These are phyloP conservation scores for Penicillium bovifimosum DNA, from an alignment of 495 filamentous ascomycete genomes.

Conservation along the genomic window DNA sequence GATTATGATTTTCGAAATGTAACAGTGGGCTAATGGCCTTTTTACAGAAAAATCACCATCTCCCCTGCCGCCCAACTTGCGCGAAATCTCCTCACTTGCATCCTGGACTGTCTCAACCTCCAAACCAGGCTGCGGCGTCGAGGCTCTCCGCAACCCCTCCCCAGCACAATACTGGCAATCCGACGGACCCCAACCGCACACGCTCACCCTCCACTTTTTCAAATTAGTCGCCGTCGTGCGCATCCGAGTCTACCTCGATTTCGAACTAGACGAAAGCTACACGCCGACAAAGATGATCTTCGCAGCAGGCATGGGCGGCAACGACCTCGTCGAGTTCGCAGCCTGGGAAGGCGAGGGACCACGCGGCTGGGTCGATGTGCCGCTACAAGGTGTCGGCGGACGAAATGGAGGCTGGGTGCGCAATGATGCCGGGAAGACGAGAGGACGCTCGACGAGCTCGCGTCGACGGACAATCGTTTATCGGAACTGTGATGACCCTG, in stretches of 20 bases:
- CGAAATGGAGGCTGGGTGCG: conserved; percentile 38
- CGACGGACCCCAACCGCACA: conserved; percentile 91
- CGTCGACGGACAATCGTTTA: conserved; percentile 1
- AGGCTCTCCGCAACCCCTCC: conserved; percentile 75
- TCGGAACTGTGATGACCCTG: not conserved
- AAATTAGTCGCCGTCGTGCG: conserved; percentile 80
- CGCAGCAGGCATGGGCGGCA: conserved; percentile 76
- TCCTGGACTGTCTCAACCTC: conserved; percentile 87
- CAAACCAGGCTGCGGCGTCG: conserved; percentile 86
- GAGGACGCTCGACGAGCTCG: conserved; percentile 8
- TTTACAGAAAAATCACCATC: conserved; percentile 33
- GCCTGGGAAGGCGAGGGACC: conserved; percentile 71
- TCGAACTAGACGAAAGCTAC: conserved; percentile 87
- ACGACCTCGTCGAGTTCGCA: conserved; percentile 79
- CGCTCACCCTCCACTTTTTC: conserved; percentile 91
- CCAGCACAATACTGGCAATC: conserved; percentile 89
- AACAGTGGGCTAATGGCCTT: not conserved
- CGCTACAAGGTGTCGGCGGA: conserved; percentile 60
- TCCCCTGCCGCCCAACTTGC: conserved; percentile 49
- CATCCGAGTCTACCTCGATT: conserved; percentile 85
- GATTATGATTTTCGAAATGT: not conserved
- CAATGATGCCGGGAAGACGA: conserved; percentile 7
- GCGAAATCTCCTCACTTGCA: conserved; percentile 91
- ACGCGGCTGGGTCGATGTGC: conserved; percentile 84
- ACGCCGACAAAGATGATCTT: conserved; percentile 92